Evolutionary conservation across 2,329 filamentous ascomycete species (phyloP), one percentile per base, ranked within the genome.

Genomic region (Sporothrix schenckii): DNA sequence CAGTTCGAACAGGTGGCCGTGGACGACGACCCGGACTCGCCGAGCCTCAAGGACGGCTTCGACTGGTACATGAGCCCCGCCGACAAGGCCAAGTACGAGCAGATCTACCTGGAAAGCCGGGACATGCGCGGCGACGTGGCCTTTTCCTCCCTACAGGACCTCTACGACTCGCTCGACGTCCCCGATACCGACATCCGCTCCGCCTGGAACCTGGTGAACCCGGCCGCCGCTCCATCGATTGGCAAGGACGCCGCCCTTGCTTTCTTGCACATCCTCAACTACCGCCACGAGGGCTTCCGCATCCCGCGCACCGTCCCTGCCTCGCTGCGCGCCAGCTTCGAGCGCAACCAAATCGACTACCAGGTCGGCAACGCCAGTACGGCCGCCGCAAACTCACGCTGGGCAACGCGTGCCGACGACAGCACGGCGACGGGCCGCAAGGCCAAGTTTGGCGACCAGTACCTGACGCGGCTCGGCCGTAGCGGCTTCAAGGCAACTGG

Each of bases 1-100:
- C 89, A 91, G 75, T 97, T 98, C 79, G 94, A 97, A 80, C 87
- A 89, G 73, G 88, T 97, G 72, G 91, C 93, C 10, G 70, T 72
- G 13, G 77, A 78, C 69, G 91, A 93, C 75, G 92, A 97, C 72
- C 88, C 90, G 74, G 94, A 97, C 75, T 89, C 90, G 4, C 88
- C 89, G 0, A 93, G 93, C 0, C 84, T 99, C 73, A 97, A 97
- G 79, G 93, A 97, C 80, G 94, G 94, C 14, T 99, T 99, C 80
- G 95, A 99, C 80, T 99, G 95, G 95, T 99, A 99, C 83, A 99
- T 99, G 93, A 93, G 89, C 72, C 95, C 95, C 0, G 81, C 84
- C 41, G 94, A 99, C 82, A 96, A 96, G 82, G 79, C 88, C 74
- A 98, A 97, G 81, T 99, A 99, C 82, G 93, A 97, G 81, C 92